A percentile compares a stretch with the other conserved stretches of the same genome.
phyloP scores from a whole-genome alignment of 2,329 filamentous ascomycete genomes.

The Boeremia exigua region DNA sequence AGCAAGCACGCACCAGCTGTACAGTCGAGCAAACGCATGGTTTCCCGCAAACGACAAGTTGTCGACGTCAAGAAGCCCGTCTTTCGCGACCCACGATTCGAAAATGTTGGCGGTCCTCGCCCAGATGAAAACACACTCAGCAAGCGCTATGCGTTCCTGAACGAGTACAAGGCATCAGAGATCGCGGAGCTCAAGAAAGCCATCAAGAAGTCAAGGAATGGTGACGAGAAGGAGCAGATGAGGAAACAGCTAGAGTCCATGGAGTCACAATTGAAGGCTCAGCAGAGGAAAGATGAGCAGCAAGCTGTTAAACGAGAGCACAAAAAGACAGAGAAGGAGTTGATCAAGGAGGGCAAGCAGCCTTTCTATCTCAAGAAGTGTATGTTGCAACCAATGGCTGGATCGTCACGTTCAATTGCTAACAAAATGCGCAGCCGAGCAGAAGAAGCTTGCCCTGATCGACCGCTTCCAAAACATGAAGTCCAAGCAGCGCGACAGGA shows the following conservation, averaged over 20 bases:
- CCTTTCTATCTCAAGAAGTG: slow-evolving; percentile 91
- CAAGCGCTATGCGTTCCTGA: slow-evolving; percentile 84
- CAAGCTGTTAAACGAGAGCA: slow-evolving; percentile 75
- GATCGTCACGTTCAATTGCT: slow-evolving; percentile 15
- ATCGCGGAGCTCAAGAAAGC: slow-evolving; percentile 74
- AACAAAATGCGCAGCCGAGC: slow-evolving; percentile 63
- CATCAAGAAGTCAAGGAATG: slow-evolving; percentile 71
- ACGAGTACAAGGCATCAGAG: slow-evolving; percentile 85
- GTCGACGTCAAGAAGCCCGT: slow-evolving; percentile 65
- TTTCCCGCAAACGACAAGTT: slow-evolving; percentile 79
- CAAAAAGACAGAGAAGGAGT: slow-evolving; percentile 80
- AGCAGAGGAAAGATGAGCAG: slow-evolving; percentile 72
- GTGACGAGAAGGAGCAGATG: slow-evolving; percentile 69
- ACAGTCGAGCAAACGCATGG: slow-evolving; percentile 80
- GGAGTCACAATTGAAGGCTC: slow-evolving; percentile 77
- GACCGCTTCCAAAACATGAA: slow-evolving; percentile 85
- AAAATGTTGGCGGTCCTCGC: slow-evolving; percentile 63
- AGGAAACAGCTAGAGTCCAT: slow-evolving; percentile 78
- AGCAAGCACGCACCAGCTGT: slow-evolving; percentile 91
- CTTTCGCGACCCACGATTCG: slow-evolving; percentile 86
- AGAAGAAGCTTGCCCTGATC: slow-evolving; percentile 83
- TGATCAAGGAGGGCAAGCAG: slow-evolving; percentile 85
- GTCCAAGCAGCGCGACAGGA: slow-evolving; percentile 80
- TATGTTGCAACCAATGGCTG: slow-evolving; percentile 28
- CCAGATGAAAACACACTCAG: slow-evolving; percentile 65